Conservation (phyloP, 208 protist species). For the Naegleria fowleri region DNA sequence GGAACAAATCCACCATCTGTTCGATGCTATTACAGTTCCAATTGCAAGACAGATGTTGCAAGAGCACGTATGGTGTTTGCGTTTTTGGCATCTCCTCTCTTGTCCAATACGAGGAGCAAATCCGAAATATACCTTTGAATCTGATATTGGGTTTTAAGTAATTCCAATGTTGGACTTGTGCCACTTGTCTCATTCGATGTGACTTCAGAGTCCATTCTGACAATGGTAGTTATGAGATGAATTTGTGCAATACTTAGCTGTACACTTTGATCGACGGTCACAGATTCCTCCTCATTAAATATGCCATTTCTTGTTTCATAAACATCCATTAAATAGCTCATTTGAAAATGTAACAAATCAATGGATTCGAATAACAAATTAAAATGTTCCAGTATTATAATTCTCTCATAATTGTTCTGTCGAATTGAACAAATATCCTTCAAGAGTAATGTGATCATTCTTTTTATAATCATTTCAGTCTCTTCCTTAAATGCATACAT, state of each 20-base stretch:
- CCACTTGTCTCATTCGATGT: too few relatives aligned
- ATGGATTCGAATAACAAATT: background rate
- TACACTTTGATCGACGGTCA: background rate
- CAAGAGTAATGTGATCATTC: background rate
- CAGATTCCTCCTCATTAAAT: background rate
- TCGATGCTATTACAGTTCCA: too few relatives aligned
- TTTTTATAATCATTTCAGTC: background rate
- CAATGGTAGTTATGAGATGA: background rate
- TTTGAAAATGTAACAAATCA: background rate
- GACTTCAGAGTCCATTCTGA: background rate
- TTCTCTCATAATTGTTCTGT: background rate
- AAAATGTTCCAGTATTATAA: background rate
- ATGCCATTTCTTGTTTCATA: background rate
- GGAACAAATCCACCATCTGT: too few relatives aligned
- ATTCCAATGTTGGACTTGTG: background rate
- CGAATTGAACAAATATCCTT: background rate
- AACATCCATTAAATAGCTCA: background rate
- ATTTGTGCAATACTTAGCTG: background rate
- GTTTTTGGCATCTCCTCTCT: background rate
- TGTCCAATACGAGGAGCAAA: background rate
- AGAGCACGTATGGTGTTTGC: too few relatives aligned
- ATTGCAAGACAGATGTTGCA: too few relatives aligned
- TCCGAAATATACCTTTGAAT: background rate
- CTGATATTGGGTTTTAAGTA: background rate
- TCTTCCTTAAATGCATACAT: slow-evolving; percentile 1